Conservation (phyloP, 2,329 filamentous ascomycete species). For the Verruconis gallopava region DNA sequence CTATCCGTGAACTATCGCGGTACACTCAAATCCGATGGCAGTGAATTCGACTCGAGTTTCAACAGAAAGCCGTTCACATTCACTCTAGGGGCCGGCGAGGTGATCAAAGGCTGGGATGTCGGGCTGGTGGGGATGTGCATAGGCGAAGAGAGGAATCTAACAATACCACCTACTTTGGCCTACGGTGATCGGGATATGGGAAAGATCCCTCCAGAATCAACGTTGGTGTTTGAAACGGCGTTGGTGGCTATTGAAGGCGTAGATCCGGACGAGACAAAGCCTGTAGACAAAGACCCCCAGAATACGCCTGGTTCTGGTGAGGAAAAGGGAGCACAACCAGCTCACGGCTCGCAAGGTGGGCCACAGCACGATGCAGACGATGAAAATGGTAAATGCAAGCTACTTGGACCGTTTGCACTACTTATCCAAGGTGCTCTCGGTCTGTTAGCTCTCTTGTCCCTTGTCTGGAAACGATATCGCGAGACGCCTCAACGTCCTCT, state of each 20-base stretch:
- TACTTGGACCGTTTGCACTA: conserved; percentile 83
- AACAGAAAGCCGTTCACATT: conserved; percentile 72
- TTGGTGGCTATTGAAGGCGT: conserved; percentile 72
- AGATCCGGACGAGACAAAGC: conserved; percentile 9
- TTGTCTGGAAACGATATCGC: conserved; percentile 88
- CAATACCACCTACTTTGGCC: conserved; percentile 72
- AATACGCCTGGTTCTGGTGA: not conserved
- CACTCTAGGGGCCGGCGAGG: conserved; percentile 63
- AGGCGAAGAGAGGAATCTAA: conserved; percentile 79
- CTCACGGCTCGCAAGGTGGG: conserved; percentile 4
- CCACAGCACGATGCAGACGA: conserved; percentile 14
- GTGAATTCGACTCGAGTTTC: conserved; percentile 75
- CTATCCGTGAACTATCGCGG: conserved; percentile 38
- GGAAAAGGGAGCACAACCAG: conserved; percentile 9
- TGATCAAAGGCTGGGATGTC: conserved; percentile 92
- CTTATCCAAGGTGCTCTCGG: conserved; percentile 82
- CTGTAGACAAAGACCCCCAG: not conserved
- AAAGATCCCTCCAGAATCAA: conserved; percentile 63
- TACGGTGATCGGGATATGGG: conserved; percentile 69
- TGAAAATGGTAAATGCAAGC: conserved; percentile 54
- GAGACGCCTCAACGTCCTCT: conserved; percentile 83
- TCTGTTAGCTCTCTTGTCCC: conserved; percentile 63
- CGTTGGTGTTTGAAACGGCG: conserved; percentile 84
- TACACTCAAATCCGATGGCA: conserved; percentile 44
- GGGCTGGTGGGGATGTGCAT: conserved; percentile 90